Evolutionary conservation across 257 asterid genomes (phyloP).

Genomic region (Catharanthus roseus): DNA sequence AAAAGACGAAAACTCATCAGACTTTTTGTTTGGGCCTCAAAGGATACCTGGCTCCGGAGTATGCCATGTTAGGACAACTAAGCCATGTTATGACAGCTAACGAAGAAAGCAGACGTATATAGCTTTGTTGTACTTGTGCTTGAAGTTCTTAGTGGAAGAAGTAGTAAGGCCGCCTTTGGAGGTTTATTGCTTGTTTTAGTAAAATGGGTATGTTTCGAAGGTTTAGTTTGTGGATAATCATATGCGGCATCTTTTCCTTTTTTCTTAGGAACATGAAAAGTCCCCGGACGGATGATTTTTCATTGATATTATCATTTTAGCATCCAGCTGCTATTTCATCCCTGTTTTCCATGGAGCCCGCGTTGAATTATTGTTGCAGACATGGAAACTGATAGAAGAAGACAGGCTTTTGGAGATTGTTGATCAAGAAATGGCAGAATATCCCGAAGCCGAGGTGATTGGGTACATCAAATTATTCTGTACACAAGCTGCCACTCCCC

Average conservation of each 20-base stretch:
- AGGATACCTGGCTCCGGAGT: slow-evolving; percentile 11
- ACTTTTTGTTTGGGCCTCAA: background rate
- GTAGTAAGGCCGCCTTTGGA: slow-evolving; percentile 55
- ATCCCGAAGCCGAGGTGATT: slow-evolving; percentile 38
- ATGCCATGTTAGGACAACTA: slow-evolving; percentile 12
- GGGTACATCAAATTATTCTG: slow-evolving; percentile 64
- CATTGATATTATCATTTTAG: too few relatives aligned
- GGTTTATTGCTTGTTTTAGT: slow-evolving; percentile 48
- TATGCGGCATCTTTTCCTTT: background rate
- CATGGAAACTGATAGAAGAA: slow-evolving; percentile 68
- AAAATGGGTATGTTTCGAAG: slow-evolving; percentile 55
- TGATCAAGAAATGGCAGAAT: slow-evolving; percentile 53
- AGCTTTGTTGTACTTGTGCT: slow-evolving; percentile 3
- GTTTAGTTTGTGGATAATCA: background rate
- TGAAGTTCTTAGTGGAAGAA: slow-evolving; percentile 12
- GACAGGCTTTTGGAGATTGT: slow-evolving; percentile 53
- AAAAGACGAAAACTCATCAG: background rate
- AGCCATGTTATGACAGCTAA: too few relatives aligned
- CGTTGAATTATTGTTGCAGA: slow-evolving; percentile 46
- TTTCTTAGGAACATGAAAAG: background rate
- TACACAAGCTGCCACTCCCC: slow-evolving; percentile 61
- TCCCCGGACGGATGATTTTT: too few relatives aligned
- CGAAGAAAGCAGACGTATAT: slow-evolving; percentile 9
- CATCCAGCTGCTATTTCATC: too few relatives aligned
- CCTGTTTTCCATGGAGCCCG: too few relatives aligned